These are phyloP conservation scores for Canavalia gladiata DNA, from an alignment of 306 rosid genomes.

Conservation along the genomic window DNA sequence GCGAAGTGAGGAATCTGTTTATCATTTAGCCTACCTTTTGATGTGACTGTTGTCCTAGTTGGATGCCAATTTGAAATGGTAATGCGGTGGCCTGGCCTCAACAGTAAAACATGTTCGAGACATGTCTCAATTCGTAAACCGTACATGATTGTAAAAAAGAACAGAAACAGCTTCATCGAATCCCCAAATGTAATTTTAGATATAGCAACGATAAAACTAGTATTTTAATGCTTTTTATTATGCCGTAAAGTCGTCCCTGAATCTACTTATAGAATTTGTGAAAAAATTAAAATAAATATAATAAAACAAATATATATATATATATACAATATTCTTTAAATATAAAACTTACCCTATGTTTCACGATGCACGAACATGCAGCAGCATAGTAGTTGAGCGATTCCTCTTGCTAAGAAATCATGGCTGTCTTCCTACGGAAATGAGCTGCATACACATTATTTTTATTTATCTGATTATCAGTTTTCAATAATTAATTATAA, in stretches of 20 bases:
- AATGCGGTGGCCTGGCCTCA: constrained; percentile 40
- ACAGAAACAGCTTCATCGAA: constrained; percentile 39
- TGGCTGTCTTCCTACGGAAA: background rate
- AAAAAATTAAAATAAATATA: no score
- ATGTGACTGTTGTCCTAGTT: constrained; percentile 42
- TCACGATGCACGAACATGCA: background rate
- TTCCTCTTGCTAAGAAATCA: background rate
- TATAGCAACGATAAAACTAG: no score
- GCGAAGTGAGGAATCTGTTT: constrained; percentile 48
- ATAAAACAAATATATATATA: no score
- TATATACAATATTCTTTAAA: background rate
- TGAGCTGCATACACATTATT: no score
- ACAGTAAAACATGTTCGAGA: constrained; percentile 81
- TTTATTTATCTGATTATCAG: no score
- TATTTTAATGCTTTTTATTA: background rate
- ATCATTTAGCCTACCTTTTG: constrained; percentile 61
- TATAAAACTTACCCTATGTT: background rate
- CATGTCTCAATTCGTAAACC: constrained; percentile 65
- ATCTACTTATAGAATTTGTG: background rate
- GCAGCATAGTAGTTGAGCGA: background rate
- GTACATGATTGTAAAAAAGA: constrained; percentile 41
- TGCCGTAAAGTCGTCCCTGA: background rate
- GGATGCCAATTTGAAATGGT: constrained; percentile 38
- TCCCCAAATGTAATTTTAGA: constrained; percentile 20
- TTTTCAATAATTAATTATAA: no score